These are phyloP conservation scores for Canavalia gladiata DNA, from an alignment of 306 rosid species.

Conservation along the genomic window DNA sequence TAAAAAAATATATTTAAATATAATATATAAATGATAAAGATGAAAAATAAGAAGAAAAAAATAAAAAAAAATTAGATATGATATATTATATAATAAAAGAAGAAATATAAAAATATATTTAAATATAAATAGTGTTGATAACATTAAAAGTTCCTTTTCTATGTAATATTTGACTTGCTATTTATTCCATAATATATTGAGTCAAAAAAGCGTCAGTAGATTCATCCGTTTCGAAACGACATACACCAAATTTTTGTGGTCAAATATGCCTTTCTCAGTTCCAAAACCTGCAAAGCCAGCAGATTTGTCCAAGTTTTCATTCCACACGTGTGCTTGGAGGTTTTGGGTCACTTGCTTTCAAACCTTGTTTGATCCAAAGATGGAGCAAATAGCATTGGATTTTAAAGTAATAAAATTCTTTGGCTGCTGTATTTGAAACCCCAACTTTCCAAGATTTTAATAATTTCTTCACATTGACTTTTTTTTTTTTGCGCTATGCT, in stretches of 20 bases:
- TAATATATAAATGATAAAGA: no score
- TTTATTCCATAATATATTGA: no score
- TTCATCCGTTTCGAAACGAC: background rate
- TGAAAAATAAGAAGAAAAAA: no score
- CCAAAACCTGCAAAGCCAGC: background rate
- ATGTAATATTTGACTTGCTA: background rate
- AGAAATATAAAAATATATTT: no score
- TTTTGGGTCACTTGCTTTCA: background rate
- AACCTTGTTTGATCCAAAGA: background rate
- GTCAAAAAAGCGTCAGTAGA: no score
- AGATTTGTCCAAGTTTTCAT: background rate
- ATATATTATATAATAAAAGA: no score
- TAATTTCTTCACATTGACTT: background rate
- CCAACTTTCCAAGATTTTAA: background rate
- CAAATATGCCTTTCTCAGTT: background rate
- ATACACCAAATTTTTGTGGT: background rate
- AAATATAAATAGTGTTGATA: no score
- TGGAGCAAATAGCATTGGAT: conserved; percentile 1
- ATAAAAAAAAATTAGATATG: no score
- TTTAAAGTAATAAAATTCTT: background rate
- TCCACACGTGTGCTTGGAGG: background rate
- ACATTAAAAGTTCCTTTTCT: background rate
- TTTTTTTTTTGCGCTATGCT: background rate
- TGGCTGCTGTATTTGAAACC: background rate
- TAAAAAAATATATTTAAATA: no score